Evolutionary conservation across 2,329 filamentous ascomycete species (phyloP).

Genomic region (Colletotrichum sp.): DNA sequence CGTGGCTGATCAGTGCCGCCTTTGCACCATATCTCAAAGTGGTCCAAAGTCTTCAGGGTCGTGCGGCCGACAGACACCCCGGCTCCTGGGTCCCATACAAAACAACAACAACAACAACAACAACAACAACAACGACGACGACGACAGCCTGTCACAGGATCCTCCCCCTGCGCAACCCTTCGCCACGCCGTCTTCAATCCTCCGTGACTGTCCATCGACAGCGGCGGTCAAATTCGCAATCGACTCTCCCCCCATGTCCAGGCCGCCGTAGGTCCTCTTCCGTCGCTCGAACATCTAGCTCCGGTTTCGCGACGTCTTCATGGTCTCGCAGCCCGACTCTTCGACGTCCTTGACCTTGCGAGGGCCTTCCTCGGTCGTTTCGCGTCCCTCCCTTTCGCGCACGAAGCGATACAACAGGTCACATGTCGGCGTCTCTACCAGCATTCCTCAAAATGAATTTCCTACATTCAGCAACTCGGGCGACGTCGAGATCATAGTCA

Average conservation of each 20-base stretch:
- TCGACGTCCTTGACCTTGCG: slow-evolving; percentile 61
- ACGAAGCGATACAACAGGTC: slow-evolving; percentile 80
- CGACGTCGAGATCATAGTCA: slow-evolving; percentile 88
- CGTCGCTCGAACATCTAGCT: neutral
- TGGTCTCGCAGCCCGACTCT: slow-evolving; percentile 68
- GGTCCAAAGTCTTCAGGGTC: neutral
- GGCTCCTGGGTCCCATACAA: neutral
- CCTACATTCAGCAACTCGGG: slow-evolving; percentile 89
- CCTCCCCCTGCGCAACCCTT: neutral
- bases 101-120: neutral
- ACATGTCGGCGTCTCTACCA: slow-evolving; percentile 74
- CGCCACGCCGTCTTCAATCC: neutral
- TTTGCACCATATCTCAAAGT: neutral
- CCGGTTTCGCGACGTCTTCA: slow-evolving; percentile 36
- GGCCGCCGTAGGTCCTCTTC: neutral
- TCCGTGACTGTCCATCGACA: neutral
- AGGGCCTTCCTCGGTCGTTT: slow-evolving; percentile 65
- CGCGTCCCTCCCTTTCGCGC: slow-evolving; percentile 64
- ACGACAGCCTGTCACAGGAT: neutral
- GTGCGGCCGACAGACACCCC: neutral
- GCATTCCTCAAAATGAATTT: slow-evolving; percentile 85
- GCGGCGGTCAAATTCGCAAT: neutral
- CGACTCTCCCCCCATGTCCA: neutral
- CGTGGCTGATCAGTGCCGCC: neutral
- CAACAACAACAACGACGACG: neutral